phyloP scores from a whole-genome alignment of 2,329 filamentous ascomycete species.

The Diplodia intermedia region DNA sequence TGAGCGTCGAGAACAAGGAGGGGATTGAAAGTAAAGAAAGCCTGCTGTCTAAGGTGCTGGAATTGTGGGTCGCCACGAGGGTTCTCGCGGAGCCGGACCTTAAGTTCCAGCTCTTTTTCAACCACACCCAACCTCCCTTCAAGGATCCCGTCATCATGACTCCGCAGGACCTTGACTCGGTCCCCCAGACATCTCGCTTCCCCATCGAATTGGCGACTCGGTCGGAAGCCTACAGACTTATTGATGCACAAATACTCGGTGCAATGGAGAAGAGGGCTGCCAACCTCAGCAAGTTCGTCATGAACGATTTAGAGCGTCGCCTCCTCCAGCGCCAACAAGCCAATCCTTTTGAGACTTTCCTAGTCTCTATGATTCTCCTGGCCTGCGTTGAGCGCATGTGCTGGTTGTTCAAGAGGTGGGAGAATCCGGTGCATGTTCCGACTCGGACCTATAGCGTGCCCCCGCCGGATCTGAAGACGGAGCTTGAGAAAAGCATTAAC shows the following conservation, averaged over 20 bases:
- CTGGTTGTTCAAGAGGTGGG: conserved; percentile 64
- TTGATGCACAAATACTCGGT: conserved; percentile 62
- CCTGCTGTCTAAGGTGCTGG: conserved; percentile 59
- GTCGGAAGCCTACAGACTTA: conserved; percentile 56
- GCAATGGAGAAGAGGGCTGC: conserved; percentile 63
- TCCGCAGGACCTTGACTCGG: conserved; percentile 25
- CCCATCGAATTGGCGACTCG: conserved; percentile 40
- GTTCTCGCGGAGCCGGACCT: conserved; percentile 60
- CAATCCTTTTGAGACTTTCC: conserved; percentile 64
- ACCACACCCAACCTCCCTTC: conserved; percentile 48
- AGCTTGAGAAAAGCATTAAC: conserved; percentile 27
- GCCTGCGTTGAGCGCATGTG: conserved; percentile 67
- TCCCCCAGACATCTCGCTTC: conserved; percentile 21
- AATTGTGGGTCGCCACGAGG: conserved; percentile 64
- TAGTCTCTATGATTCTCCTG: conserved; percentile 65
- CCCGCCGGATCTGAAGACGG: conserved; percentile 21
- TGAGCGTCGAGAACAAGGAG: conserved; percentile 42
- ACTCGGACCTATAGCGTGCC: conserved; percentile 36
- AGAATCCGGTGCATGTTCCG: conserved; percentile 40
- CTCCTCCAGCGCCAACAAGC: conserved; percentile 64
- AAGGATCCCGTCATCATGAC: conserved; percentile 43
- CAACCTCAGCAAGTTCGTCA: conserved; percentile 59
- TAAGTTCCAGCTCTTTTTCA: conserved; percentile 58
- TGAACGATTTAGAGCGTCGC: conserved; percentile 67
- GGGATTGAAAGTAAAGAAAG: conserved; percentile 44